Base-by-base conservation (phyloP, 1,284 basidiomycete species). In the Ganoderma multipileum region DNA sequence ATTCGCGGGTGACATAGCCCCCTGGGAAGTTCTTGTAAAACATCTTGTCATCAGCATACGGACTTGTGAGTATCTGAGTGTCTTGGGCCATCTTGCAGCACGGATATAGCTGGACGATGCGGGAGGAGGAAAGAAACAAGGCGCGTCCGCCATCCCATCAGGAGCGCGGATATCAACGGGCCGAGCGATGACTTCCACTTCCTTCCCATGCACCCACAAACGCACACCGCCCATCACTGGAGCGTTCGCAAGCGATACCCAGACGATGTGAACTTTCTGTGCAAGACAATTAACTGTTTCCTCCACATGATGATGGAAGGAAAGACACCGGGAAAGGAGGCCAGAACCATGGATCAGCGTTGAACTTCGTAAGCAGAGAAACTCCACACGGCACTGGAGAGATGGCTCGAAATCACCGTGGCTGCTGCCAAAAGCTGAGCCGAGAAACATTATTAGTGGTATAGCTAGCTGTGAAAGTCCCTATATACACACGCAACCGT, bases 1-100 rank as follows among this genome's bases (percentile, higher is more conserved):
- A 26, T 30, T 66, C 65, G 63, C 66, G 14, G 23, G 58, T n/a
- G 26, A 18, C 2, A 18, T 41, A 39, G 30, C 33, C 55, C 20
- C 55, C 30, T 4, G 28, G 55, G 12, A 54, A 16, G 14, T 54
- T 54, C 16, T 8, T 54, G 52, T 30, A 54, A 18, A 54, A 54
- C 28, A 28, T 12, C 28, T 30, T 54, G 52, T 54, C 33, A 8
- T 38, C 30, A 12, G 33, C 55, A 38, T 57, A 54, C 33, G 30
- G 47, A 26, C n/a, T 23, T 12, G n/a, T 12, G n/a, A 8, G 1
- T 2, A n/a, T 47, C 44, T 47, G 20, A 2, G 20, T 47, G n/a
- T 50, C 47, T 11, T 23, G 23, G 23, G 47, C 23, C 47, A 50
- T 50, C 23, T 50, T 26, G 47, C n/a, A 26, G 4, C 47, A 18